These are phyloP conservation scores for Persicaria tinctoria DNA, from an alignment of 148 eudicot species.

Conservation along the genomic window DNA sequence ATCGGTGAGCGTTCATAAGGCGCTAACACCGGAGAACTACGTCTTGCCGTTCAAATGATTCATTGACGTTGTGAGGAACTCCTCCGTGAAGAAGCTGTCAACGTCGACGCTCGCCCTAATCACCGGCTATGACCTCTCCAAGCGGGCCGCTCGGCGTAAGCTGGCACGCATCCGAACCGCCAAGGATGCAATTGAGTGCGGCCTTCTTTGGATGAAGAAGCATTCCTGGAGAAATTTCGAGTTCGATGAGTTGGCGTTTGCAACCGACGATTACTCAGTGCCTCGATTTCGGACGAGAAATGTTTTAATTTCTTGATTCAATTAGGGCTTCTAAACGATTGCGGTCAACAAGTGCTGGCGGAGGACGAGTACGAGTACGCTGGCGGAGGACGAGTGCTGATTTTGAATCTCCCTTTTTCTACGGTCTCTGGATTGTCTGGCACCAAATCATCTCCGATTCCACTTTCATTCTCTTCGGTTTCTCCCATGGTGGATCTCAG, in stretches of 20 bases:
- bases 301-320: too few species aligned
- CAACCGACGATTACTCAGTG: neutral
- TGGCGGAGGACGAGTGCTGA: too few species aligned
- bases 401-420: too few species aligned
- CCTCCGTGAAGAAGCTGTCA: conserved; percentile 12
- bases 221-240: conserved; percentile 7
- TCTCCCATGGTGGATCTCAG: too few species aligned
- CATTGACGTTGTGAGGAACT: conserved; percentile 9
- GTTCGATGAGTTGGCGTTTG: conserved; percentile 9
- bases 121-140: conserved; percentile 4
- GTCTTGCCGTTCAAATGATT: conserved; percentile 10
- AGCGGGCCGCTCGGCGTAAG: neutral
- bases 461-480: too few species aligned
- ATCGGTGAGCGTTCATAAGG: conserved; percentile 3
- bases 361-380: too few species aligned
- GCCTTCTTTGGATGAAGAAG: neutral
- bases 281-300: too few species aligned
- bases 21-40: conserved; percentile 5
- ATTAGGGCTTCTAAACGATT: too few species aligned
- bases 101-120: conserved; percentile 11
- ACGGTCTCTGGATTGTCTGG: too few species aligned
- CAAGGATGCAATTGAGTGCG: neutral
- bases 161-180: neutral
- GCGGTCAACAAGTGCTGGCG: too few species aligned
- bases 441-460: too few species aligned